Conservation (phyloP, 2,329 filamentous ascomycete species). For the Teratosphaeria viscida region DNA sequence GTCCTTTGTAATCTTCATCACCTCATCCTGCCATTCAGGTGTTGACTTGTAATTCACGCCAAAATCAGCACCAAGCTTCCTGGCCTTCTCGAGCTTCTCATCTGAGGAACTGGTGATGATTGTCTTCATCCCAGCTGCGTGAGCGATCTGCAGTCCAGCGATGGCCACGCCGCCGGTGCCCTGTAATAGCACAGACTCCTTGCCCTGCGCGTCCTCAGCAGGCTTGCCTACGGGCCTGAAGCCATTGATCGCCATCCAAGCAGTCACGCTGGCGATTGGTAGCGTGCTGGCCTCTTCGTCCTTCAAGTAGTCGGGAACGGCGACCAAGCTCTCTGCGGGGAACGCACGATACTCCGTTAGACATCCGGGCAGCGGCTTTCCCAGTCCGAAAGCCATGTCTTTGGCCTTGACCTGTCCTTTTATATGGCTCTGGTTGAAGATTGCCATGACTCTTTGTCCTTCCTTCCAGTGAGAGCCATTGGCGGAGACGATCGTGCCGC, state of each 20-base stretch:
- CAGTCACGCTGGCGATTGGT: constrained; percentile 52
- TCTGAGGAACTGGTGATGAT: constrained; percentile 51
- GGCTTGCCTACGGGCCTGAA: constrained; percentile 45
- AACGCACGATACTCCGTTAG: constrained; percentile 52
- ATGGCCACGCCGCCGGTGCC: constrained; percentile 36
- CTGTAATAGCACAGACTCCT: constrained; percentile 27
- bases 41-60: constrained; percentile 52
- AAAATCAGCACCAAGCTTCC: constrained; percentile 46
- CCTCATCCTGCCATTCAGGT: constrained; percentile 50
- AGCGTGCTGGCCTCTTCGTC: constrained; percentile 51
- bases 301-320: constrained; percentile 45
- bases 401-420: constrained; percentile 48
- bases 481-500: constrained; percentile 47
- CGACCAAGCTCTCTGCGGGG: constrained; percentile 45
- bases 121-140: constrained; percentile 35
- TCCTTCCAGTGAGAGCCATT: constrained; percentile 40
- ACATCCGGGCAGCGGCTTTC: constrained; percentile 49
- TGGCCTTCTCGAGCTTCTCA: constrained; percentile 43
- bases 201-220: constrained; percentile 25
- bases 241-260: constrained; percentile 57
- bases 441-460: constrained; percentile 57
- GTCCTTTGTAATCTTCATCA: constrained; percentile 35
- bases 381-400: constrained; percentile 48
- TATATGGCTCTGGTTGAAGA: constrained; percentile 48
- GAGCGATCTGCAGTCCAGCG: constrained; percentile 31